Evolutionary conservation across 371 early-diverging fungal genomes (phyloP), one percentile per base, ranked within the genome.

Genomic region (Capillidium heterosporum): DNA sequence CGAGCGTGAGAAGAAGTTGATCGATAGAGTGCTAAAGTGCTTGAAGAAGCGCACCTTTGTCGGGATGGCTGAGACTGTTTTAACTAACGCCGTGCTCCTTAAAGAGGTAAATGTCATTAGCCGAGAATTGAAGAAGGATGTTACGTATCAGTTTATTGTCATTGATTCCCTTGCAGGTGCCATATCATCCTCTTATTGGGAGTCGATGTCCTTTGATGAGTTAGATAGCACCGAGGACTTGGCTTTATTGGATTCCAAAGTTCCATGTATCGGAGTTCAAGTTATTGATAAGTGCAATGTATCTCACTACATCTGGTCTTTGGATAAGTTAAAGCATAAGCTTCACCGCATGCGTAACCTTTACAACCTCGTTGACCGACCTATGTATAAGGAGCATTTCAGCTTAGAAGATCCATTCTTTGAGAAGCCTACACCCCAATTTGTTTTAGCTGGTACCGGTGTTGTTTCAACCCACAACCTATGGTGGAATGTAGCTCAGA

Each of bases 101-200:
- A 91, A 90, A 64, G 87, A 90, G 57, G 91, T 89, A 55, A 92
- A 91, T 59, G 76, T 89, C 15, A 87, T 88, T 23, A 77, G 85
- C 55, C 73, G 77, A 44, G 87, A 92, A 59, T 69, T 89, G 11
- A 73, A 71, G 3, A 86, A 85, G 57, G 67, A 82, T 32, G 82
- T 85, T 1, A 65, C 81, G 3, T 92, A 87, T 62, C 89, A 90
- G 63, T 82, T 89, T 60, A 73, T 82, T 5, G 71, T 89, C 26
- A 63, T 84, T 32, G 78, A 82, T 40, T 65, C 77, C 15, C 74
- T 71, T 26, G 71, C 71, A 8, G 68, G 69, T 56, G 67, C 73
- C 23, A 71, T 68, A 27, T 71, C 76, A 0, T 24, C 60, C 0
- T 84, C 88, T 0, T 74, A 67, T 52, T 81, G 76, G 78, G 85